phyloP scores from a whole-genome alignment of 1,139 yeast species.

The Pichia sp. region DNA sequence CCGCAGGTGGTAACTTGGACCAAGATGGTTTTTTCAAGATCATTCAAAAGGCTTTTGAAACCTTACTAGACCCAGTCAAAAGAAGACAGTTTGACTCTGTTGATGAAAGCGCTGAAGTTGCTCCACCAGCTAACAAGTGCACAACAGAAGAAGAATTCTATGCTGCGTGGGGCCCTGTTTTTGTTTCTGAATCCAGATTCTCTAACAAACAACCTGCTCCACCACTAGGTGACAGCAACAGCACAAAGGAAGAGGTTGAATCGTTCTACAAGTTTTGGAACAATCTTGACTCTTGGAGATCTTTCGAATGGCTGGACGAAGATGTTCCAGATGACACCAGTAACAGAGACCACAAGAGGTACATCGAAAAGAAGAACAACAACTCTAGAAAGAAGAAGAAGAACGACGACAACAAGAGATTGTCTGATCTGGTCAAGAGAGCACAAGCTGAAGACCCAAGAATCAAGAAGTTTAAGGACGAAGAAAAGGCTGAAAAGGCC shows the following conservation, averaged over 20 bases:
- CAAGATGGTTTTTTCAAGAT: slow-evolving; percentile 98
- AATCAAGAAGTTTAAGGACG: slow-evolving; percentile 87
- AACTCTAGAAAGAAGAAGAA: slow-evolving; percentile 96
- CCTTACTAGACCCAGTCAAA: slow-evolving; percentile 76
- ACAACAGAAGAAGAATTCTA: slow-evolving; percentile 53
- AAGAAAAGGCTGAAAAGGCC: slow-evolving; percentile 92
- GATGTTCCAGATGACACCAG: slow-evolving; percentile 99
- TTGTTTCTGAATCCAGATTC: slow-evolving; percentile 86
- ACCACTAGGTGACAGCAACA: slow-evolving; percentile 59
- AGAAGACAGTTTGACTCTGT: slow-evolving; percentile 95
- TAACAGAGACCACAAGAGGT: slow-evolving; percentile 98
- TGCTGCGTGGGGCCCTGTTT: slow-evolving; percentile 90
- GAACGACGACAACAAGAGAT: slow-evolving; percentile 93
- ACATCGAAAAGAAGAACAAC: slow-evolving; percentile 94
- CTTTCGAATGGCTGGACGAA: slow-evolving; percentile 96
- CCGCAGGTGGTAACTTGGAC: slow-evolving; percentile 66
- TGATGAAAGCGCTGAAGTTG: slow-evolving; percentile 80
- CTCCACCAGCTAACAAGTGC: slow-evolving; percentile 53
- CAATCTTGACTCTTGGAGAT: slow-evolving; percentile 96
- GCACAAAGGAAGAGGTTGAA: slow-evolving; percentile 82
- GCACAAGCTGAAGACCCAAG: slow-evolving; percentile 92
- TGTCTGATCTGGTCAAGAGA: slow-evolving; percentile 81
- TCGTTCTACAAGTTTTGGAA: slow-evolving; percentile 88
- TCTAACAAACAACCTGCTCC: slow-evolving; percentile 91
- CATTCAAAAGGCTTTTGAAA: slow-evolving; percentile 94